Conservation (phyloP, 2,329 filamentous ascomycete species). For the Hymenotorrendiella dingleyae region DNA sequence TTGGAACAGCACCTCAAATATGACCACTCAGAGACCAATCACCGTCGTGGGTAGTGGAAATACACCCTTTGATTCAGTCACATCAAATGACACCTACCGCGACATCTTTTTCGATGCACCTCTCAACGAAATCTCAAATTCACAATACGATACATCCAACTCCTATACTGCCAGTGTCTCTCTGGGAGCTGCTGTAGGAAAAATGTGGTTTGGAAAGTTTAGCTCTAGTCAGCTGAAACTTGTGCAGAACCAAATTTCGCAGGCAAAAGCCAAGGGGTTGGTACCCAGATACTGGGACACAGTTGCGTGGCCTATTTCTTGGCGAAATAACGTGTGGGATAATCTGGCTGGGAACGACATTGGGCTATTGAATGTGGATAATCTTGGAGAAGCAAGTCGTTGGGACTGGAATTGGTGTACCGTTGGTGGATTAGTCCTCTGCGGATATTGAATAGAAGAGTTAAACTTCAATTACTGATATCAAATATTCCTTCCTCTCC, state of each 20-base stretch:
- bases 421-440: conserved; percentile 5
- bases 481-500: too few relatives aligned
- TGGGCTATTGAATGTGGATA: conserved; percentile 38
- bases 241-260: conserved; percentile 17
- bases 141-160: conserved; percentile 20
- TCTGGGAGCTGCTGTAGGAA: conserved; percentile 15
- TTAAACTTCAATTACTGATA: too few relatives aligned
- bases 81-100: conserved; percentile 32
- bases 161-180: conserved; percentile 22
- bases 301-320: conserved; percentile 34
- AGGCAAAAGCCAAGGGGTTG: conserved; percentile 32
- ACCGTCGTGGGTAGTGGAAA: conserved; percentile 45
- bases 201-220: conserved; percentile 10
- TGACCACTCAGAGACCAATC: conserved; percentile 31
- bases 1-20: conserved; percentile 27
- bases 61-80: conserved; percentile 37
- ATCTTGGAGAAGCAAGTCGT: conserved; percentile 31
- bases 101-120: conserved; percentile 44
- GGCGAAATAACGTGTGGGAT: conserved; percentile 36
- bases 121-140: conserved; percentile 21
- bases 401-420: conserved; percentile 16
- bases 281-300: conserved; percentile 37
- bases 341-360: conserved; percentile 32
- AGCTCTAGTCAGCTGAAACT: conserved; percentile 14
- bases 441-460: too few relatives aligned